Percentiles rank a stretch among this genome's conserved stretches.
phyloP scores from a whole-genome alignment of 257 asterid species.

The Nicotiana tabacum region DNA sequence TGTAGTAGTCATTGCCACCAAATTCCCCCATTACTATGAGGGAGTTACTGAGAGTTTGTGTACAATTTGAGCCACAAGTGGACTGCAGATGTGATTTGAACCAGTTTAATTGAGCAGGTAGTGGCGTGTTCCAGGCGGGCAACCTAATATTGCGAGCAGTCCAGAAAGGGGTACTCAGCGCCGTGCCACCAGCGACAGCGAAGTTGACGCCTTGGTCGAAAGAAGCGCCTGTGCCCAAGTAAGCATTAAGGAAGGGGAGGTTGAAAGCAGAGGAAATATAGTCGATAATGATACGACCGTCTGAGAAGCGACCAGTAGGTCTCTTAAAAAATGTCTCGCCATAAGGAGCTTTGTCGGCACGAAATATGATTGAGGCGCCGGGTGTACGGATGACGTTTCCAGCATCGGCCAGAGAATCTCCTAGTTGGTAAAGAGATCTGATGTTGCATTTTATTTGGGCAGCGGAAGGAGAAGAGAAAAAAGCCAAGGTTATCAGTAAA shows the following conservation, averaged over 20 bases:
- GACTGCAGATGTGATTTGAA: background rate
- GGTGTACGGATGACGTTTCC: too few relatives aligned
- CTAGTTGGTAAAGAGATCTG: background rate
- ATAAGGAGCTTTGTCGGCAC: too few relatives aligned
- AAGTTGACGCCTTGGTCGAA: background rate
- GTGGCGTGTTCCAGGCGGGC: background rate
- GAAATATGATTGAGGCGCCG: too few relatives aligned
- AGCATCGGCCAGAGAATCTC: background rate
- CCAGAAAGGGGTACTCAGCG: background rate
- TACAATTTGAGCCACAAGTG: background rate
- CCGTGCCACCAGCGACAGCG: background rate
- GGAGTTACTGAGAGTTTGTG: background rate
- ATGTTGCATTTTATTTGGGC: too few relatives aligned
- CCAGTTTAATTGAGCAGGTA: background rate
- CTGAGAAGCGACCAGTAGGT: too few relatives aligned
- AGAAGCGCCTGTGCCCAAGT: background rate
- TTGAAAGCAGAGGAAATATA: background rate
- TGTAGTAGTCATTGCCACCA: background rate
- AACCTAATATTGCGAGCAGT: background rate
- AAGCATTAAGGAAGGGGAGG: background rate
- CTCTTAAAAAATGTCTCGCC: too few relatives aligned
- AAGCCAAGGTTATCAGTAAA: too few relatives aligned
- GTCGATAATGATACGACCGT: too few relatives aligned
- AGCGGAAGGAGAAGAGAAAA: too few relatives aligned
- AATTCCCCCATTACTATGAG: background rate